A percentile compares a stretch with the other conserved stretches of the same genome.
phyloP scores from a whole-genome alignment of 1,139 yeast genomes.

The Waltiozyma sp. region DNA sequence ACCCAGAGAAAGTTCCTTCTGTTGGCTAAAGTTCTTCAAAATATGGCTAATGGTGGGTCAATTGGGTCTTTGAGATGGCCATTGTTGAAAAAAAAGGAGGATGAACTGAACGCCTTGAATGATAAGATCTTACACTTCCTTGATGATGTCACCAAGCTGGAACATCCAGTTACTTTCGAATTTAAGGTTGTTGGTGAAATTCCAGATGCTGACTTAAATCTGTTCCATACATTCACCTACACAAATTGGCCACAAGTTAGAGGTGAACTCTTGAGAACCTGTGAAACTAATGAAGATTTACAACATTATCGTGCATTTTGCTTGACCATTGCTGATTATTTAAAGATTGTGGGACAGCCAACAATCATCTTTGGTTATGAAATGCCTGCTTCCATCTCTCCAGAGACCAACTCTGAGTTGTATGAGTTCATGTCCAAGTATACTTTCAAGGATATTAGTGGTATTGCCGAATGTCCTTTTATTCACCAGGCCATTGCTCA shows the following conservation, averaged over 20 bases:
- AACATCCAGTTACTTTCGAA: slow-evolving; percentile 12
- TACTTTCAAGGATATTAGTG: slow-evolving; percentile 42
- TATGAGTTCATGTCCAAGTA: slow-evolving; percentile 70
- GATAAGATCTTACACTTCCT: slow-evolving; percentile 38
- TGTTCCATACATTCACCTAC: slow-evolving; percentile 58
- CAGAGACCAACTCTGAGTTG: slow-evolving; percentile 38
- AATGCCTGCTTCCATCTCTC: slow-evolving; percentile 39
- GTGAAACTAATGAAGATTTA: slow-evolving; percentile 19
- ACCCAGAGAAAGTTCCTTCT: slow-evolving; percentile 69
- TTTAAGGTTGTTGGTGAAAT: slow-evolving; percentile 3
- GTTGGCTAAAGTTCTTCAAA: slow-evolving; percentile 77
- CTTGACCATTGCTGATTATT: slow-evolving; percentile 16
- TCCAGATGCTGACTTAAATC: slow-evolving; percentile 34
- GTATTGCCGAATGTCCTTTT: slow-evolving; percentile 32
- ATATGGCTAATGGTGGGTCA: slow-evolving; percentile 79
- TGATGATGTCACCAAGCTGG: slow-evolving; percentile 22
- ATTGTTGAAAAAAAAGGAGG: slow-evolving; percentile 30
- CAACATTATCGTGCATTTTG: slow-evolving; percentile 5
- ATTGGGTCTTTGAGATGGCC: slow-evolving; percentile 51
- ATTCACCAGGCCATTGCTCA: slow-evolving; percentile 54
- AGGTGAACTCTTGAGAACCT: slow-evolving; percentile 23
- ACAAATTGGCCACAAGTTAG: slow-evolving; percentile 48
- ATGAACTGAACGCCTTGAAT: slow-evolving; percentile 35
- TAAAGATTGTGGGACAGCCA: slow-evolving; percentile 32
- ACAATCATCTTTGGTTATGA: slow-evolving; percentile 36